phyloP scores from a whole-genome alignment of 805 yeast species.

The Myxozyma mucilagina region DNA sequence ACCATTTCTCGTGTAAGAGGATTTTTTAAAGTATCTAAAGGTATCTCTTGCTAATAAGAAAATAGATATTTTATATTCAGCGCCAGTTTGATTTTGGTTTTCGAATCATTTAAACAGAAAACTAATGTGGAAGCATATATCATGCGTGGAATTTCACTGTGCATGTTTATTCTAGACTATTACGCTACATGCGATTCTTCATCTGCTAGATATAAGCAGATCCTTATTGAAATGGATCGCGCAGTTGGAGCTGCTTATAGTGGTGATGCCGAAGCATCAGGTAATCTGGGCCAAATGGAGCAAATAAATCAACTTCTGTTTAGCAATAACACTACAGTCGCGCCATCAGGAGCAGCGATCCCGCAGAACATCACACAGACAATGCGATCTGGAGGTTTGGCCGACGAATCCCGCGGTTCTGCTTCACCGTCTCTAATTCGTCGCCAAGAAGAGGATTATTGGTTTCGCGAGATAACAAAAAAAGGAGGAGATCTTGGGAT shows the following conservation, averaged over 20 bases:
- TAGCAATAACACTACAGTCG: background rate
- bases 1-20: constrained; percentile 14
- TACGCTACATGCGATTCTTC: constrained; percentile 30
- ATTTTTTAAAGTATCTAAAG: background rate
- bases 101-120: constrained; percentile 23
- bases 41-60: background rate
- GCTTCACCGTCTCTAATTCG: background rate
- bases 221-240: constrained; percentile 25
- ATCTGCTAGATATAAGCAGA: constrained; percentile 25
- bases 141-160: constrained; percentile 28
- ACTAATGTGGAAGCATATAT: constrained; percentile 25
- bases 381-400: background rate
- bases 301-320: constrained; percentile 22
- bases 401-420: background rate
- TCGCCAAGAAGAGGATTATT: constrained; percentile 4
- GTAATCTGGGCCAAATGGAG: constrained; percentile 1
- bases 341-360: background rate
- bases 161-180: constrained; percentile 25
- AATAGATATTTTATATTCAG: constrained; percentile 24
- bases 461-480: constrained; percentile 3
- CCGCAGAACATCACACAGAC: background rate
- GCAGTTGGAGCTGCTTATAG: constrained; percentile 18
- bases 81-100: constrained; percentile 20
- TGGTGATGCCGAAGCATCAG: background rate
- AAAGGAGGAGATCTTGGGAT: constrained; percentile 1